Conservation (phyloP, 352 stramenopile genomes). For the Elongisporangium undulatum region DNA sequence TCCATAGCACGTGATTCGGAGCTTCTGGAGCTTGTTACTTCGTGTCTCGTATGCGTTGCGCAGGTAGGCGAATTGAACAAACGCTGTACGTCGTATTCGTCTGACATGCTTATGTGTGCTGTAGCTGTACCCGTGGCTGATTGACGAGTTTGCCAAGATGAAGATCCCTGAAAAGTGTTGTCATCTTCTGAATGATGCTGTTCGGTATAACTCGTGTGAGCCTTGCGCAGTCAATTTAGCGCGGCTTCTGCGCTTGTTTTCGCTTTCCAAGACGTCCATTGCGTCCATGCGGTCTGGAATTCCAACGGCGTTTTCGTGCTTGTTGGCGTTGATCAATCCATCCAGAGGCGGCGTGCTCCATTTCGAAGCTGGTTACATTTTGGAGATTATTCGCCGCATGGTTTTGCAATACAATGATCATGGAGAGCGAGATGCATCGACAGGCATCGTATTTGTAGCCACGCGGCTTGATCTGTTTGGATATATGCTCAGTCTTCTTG, state of each 20-base stretch:
- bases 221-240: constrained; percentile 58
- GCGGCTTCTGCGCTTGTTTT: constrained; percentile 65
- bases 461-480: constrained; percentile 65
- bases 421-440: constrained; percentile 44
- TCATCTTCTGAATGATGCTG: constrained; percentile 58
- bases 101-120: neutral
- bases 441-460: constrained; percentile 71
- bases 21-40: constrained; percentile 67
- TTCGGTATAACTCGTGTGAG: constrained; percentile 57
- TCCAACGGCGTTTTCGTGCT: constrained; percentile 48
- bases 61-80: constrained; percentile 31
- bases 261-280: constrained; percentile 49
- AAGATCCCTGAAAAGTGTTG: constrained; percentile 68
- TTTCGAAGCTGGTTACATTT: constrained; percentile 53
- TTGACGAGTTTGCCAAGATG: constrained; percentile 44
- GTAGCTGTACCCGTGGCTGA: constrained; percentile 61
- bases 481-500: constrained; percentile 72
- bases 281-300: constrained; percentile 47
- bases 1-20: constrained; percentile 60
- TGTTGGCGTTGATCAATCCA: constrained; percentile 49
- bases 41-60: constrained; percentile 71
- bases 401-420: constrained; percentile 67
- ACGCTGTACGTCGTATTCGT: neutral
- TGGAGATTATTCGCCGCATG: constrained; percentile 77
- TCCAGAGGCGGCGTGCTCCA: constrained; percentile 46